Evolutionary conservation across 2,329 filamentous ascomycete species (phyloP).

Genomic region (Fusarium metavorans): DNA sequence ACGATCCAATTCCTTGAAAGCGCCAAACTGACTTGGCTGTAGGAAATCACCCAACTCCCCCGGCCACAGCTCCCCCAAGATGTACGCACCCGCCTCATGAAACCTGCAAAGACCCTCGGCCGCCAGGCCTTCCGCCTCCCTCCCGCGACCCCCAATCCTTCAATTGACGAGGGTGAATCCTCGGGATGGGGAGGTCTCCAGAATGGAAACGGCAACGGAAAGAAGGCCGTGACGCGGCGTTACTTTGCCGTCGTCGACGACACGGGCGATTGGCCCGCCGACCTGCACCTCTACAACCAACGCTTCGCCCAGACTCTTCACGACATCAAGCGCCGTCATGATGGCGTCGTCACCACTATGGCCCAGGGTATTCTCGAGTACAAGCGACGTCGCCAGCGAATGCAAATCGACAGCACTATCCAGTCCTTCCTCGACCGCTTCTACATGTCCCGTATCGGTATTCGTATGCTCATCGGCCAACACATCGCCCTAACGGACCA

Average conservation of each 20-base stretch:
- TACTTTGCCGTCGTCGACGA: slow-evolving; percentile 97
- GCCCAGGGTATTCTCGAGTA: slow-evolving; percentile 98
- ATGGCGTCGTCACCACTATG: slow-evolving; percentile 97
- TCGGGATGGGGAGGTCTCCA: slow-evolving; percentile 65
- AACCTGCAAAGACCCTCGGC: slow-evolving; percentile 67
- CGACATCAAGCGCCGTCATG: slow-evolving; percentile 94
- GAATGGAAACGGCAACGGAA: slow-evolving; percentile 60
- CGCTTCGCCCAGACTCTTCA: slow-evolving; percentile 90
- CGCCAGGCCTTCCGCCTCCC: slow-evolving; percentile 76
- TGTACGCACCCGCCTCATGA: slow-evolving; percentile 82
- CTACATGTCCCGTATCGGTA: slow-evolving; percentile 99
- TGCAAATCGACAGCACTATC: slow-evolving; percentile 98
- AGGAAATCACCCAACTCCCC: slow-evolving; percentile 93
- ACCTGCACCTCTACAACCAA: slow-evolving; percentile 93
- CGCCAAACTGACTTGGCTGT: slow-evolving; percentile 24
- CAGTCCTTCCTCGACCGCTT: slow-evolving; percentile 98
- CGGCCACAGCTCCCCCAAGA: slow-evolving; percentile 82
- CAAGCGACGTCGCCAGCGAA: slow-evolving; percentile 94
- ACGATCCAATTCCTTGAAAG: not conserved
- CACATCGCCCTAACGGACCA: slow-evolving; percentile 98
- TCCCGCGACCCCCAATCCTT: slow-evolving; percentile 90
- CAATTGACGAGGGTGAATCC: slow-evolving; percentile 86
- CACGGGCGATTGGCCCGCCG: slow-evolving; percentile 88
- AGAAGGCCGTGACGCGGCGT: slow-evolving; percentile 63
- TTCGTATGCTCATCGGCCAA: slow-evolving; percentile 98